Conservation (phyloP, 331 rosid species). For the Ulmus americana region DNA sequence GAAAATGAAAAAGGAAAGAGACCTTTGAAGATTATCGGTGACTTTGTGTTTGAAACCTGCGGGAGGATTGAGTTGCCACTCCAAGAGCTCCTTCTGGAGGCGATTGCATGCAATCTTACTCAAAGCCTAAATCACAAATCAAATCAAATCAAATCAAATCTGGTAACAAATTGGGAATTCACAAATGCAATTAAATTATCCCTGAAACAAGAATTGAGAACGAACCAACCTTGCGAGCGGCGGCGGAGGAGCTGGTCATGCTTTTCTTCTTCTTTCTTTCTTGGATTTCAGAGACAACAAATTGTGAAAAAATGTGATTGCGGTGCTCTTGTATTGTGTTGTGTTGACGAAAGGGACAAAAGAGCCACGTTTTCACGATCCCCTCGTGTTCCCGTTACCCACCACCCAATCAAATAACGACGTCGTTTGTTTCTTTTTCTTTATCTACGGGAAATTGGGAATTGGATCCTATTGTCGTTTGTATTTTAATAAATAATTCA, state of each 20-base stretch:
- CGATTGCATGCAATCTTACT: slow-evolving; percentile 99
- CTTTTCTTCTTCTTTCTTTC: slow-evolving; percentile 3
- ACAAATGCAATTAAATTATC: background rate
- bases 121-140: slow-evolving; percentile 42
- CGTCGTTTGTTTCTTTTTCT: background rate
- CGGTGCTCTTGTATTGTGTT: background rate
- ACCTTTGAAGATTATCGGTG: slow-evolving; percentile 96
- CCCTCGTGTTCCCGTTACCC: slow-evolving; percentile 14
- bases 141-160: too few relatives aligned
- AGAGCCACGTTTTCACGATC: slow-evolving; percentile 34
- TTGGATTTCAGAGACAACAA: background rate
- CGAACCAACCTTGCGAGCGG: slow-evolving; percentile 72
- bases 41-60: slow-evolving; percentile 90
- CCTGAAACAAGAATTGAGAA: too few relatives aligned
- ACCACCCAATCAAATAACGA: background rate
- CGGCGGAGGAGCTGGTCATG: slow-evolving; percentile 93
- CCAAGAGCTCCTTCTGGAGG: slow-evolving; percentile 91
- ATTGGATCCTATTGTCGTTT: background rate
- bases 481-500: background rate
- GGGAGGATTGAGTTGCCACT: slow-evolving; percentile 99
- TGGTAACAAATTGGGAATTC: background rate
- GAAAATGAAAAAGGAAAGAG: background rate
- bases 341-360: slow-evolving; percentile 36
- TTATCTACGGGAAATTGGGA: background rate
- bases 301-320: slow-evolving; percentile 12